These are phyloP conservation scores for Vicia sativa DNA, from an alignment of 306 rosid species.

Conservation along the genomic window DNA sequence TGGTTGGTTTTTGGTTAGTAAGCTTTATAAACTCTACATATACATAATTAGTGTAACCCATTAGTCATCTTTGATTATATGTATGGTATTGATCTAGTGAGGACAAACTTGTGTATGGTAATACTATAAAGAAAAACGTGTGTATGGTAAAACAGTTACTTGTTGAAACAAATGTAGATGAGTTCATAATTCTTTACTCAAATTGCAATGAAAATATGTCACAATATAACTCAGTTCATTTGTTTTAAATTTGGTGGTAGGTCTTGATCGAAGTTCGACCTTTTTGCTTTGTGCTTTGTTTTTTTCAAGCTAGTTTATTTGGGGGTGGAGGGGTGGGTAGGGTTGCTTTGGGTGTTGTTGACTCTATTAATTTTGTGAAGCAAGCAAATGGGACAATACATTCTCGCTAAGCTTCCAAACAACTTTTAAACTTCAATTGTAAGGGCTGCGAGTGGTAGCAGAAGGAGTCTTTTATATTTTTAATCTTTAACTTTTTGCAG, in stretches of 20 bases:
- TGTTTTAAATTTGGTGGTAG: conserved; percentile 1
- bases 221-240: conserved; percentile 1
- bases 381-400: no score
- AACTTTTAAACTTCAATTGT: background rate
- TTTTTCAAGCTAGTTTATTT: background rate
- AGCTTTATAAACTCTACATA: background rate
- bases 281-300: conserved; percentile 20
- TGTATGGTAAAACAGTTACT: background rate
- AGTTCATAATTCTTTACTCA: background rate
- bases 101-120: no score
- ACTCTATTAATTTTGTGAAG: background rate
- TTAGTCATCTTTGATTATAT: no score
- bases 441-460: background rate
- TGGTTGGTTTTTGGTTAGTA: background rate
- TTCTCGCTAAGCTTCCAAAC: background rate
- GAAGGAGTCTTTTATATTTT: background rate
- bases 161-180: background rate
- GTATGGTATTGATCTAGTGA: no score
- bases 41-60: no score
- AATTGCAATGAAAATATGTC: background rate
- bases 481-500: background rate
- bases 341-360: background rate
- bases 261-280: conserved; percentile 1
- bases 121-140: no score
- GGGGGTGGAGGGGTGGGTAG: background rate